Conservation (phyloP, 2,329 filamentous ascomycete genomes). For the Cadophora sp. region DNA sequence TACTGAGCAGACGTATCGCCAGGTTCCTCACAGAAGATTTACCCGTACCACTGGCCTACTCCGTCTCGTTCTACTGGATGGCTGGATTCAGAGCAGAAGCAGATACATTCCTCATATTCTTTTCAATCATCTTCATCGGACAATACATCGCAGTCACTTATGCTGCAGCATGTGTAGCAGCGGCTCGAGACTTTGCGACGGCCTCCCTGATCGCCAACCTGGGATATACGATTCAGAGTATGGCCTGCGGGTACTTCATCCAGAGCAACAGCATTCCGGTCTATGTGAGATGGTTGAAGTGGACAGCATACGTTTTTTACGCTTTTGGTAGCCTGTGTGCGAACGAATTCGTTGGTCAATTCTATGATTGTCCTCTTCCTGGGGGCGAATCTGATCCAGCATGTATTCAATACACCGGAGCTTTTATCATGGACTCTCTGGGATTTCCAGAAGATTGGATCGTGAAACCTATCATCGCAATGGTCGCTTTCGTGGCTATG, state of each 20-base stretch:
- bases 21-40: conserved; percentile 74
- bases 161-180: conserved; percentile 70
- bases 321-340: conserved; percentile 72
- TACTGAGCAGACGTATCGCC: conserved; percentile 73
- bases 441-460: conserved; percentile 74
- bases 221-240: conserved; percentile 74
- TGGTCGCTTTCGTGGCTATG: conserved; percentile 66
- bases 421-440: conserved; percentile 72
- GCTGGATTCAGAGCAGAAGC: conserved; percentile 71
- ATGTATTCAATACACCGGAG: conserved; percentile 73
- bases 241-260: conserved; percentile 80
- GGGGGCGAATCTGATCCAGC: conserved; percentile 67
- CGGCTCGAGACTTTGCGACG: conserved; percentile 71
- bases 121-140: conserved; percentile 69
- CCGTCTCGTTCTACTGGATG: conserved; percentile 80
- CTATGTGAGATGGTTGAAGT: conserved; percentile 81
- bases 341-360: conserved; percentile 75
- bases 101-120: conserved; percentile 74
- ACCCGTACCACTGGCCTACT: conserved; percentile 74
- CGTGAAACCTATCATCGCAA: conserved; percentile 66
- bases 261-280: conserved; percentile 75
- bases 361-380: conserved; percentile 74
- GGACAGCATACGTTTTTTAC: conserved; percentile 70
- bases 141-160: conserved; percentile 79
- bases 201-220: conserved; percentile 77